These are phyloP conservation scores for Dentiscutata heterogama DNA, from an alignment of 371 early-diverging fungal genomes.

Conservation along the genomic window DNA sequence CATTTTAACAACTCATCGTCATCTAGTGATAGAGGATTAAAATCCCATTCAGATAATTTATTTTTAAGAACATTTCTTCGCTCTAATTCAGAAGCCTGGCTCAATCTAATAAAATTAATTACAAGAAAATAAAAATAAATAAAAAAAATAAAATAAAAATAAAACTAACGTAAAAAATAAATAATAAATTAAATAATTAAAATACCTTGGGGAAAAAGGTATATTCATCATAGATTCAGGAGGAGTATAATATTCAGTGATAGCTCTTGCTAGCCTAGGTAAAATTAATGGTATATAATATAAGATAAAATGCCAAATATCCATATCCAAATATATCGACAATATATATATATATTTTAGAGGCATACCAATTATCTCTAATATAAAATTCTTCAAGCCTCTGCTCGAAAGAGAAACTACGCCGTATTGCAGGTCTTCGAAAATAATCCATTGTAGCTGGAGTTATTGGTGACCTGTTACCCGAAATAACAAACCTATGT, in stretches of 20 bases:
- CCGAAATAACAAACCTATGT: neutral
- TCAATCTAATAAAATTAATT: constrained; percentile 24
- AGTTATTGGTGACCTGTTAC: neutral
- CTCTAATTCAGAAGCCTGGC: constrained; percentile 51
- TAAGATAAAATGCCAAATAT: neutral
- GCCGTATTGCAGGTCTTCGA: constrained; percentile 3
- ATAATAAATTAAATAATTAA: neutral
- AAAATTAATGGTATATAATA: constrained; percentile 22
- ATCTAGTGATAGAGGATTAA: constrained; percentile 71
- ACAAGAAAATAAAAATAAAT: neutral
- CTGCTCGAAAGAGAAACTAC: neutral
- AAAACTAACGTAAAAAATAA: constrained; percentile 44
- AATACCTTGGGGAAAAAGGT: constrained; percentile 47
- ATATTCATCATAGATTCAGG: constrained; percentile 41
- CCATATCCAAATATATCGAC: too few species aligned
- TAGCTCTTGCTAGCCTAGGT: constrained; percentile 40
- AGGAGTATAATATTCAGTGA: constrained; percentile 56
- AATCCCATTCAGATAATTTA: constrained; percentile 72
- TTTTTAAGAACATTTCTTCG: constrained; percentile 56
- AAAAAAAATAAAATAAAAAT: too few species aligned
- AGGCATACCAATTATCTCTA: constrained; percentile 33
- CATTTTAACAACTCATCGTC: constrained; percentile 74
- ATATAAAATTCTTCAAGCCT: constrained; percentile 37
- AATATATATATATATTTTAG: neutral
- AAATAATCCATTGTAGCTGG: neutral